Conservation (phyloP, 805 yeast species). For the Lipomyces oligophaga region DNA sequence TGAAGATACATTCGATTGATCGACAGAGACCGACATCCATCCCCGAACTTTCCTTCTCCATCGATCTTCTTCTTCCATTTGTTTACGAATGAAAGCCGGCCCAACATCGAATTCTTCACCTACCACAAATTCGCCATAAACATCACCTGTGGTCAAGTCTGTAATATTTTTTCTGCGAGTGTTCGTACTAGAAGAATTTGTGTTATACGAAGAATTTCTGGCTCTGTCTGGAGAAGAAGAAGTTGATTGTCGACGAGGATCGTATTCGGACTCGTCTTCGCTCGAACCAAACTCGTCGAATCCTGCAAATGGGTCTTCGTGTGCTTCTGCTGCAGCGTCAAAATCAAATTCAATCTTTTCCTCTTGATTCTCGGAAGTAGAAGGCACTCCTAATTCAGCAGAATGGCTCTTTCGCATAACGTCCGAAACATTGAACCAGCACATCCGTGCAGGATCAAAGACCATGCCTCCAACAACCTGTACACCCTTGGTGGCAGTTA, state of each 20-base stretch:
- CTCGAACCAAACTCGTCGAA: constrained; percentile 23
- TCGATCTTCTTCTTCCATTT: constrained; percentile 37
- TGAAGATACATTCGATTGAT: no score
- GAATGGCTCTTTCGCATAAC: constrained; percentile 1
- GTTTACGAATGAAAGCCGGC: constrained; percentile 30
- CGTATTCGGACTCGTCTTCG: not conserved
- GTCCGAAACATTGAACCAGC: constrained; percentile 51
- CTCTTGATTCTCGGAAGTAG: constrained; percentile 37
- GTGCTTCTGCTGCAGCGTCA: constrained; percentile 47
- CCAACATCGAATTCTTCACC: constrained; percentile 38
- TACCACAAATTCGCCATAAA: constrained; percentile 32
- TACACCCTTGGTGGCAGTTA: constrained; percentile 34
- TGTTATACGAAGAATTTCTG: not conserved
- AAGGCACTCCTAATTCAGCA: no score
- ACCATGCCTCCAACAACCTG: constrained; percentile 54
- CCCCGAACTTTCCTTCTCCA: constrained; percentile 37
- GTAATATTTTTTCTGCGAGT: constrained; percentile 2
- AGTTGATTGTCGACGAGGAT: not conserved
- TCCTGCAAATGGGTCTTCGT: constrained; percentile 35
- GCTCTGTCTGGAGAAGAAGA: constrained; percentile 5
- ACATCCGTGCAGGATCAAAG: constrained; percentile 53
- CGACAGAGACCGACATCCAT: no score
- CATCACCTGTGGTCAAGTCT: not conserved
- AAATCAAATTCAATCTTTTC: constrained; percentile 8
- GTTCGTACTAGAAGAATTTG: constrained; percentile 1